Evolutionary conservation across 805 yeast genomes (phyloP).

Genomic region (Candida maltosa): DNA sequence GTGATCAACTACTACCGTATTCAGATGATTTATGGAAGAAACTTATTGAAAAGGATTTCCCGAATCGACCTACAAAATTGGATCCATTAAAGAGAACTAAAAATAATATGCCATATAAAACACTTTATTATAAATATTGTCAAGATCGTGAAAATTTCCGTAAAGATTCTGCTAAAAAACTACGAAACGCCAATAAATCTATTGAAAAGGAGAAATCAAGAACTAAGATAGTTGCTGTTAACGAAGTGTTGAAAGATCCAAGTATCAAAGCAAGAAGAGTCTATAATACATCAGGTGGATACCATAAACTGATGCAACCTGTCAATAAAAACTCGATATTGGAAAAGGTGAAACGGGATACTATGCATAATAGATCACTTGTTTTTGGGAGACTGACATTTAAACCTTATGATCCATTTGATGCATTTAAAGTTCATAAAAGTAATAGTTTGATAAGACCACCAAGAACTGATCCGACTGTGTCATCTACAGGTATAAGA

Average conservation of each 20-base stretch:
- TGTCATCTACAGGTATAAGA: no score
- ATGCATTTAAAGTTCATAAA: constrained; percentile 14
- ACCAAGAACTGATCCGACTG: background rate
- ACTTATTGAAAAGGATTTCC: constrained; percentile 46
- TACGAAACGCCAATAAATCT: constrained; percentile 39
- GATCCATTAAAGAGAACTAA: background rate
- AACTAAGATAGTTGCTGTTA: constrained; percentile 33
- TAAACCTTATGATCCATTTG: constrained; percentile 21
- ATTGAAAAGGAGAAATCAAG: constrained; percentile 38
- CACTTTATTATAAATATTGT: constrained; percentile 36
- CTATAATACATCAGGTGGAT: constrained; percentile 3
- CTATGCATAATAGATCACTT: constrained; percentile 27
- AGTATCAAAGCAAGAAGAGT: constrained; percentile 16
- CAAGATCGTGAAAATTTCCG: constrained; percentile 42
- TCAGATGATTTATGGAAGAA: constrained; percentile 45
- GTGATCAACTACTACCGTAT: constrained; percentile 39
- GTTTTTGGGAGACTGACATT: constrained; percentile 22
- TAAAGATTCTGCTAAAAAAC: constrained; percentile 41
- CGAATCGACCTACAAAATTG: constrained; percentile 34
- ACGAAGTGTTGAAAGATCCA: constrained; percentile 23
- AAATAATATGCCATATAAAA: constrained; percentile 29
- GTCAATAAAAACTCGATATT: constrained; percentile 23
- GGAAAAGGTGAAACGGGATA: constrained; percentile 33
- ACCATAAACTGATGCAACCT: constrained; percentile 1
- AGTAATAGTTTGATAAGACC: no score